Conservation (phyloP, 768 basidiomycete genomes). For the Tricholomella constricta region DNA sequence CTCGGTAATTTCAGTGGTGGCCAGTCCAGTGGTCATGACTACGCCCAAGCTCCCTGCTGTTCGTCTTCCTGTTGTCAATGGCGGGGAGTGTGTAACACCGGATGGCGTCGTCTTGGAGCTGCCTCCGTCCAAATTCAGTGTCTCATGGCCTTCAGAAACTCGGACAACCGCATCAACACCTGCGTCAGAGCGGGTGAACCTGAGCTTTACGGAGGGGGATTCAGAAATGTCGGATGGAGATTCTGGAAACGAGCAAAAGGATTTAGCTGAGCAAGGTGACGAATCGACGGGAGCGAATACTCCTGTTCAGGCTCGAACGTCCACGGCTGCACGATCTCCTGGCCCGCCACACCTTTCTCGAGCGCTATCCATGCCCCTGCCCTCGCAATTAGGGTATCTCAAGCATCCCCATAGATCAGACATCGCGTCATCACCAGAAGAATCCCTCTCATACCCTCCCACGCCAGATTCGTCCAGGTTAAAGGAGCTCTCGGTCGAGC, state of each 20-base stretch:
- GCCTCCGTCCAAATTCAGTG: conserved; percentile 56
- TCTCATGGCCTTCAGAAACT: conserved; percentile 57
- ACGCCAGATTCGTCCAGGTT: conserved; percentile 41
- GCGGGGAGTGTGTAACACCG: conserved; percentile 42
- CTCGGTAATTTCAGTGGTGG: conserved; percentile 6
- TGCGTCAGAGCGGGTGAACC: conserved; percentile 39
- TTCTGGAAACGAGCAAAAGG: conserved; percentile 19
- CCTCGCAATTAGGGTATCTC: conserved; percentile 74
- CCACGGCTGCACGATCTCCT: conserved; percentile 21
- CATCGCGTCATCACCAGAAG: neutral
- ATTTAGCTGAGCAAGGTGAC: conserved; percentile 15
- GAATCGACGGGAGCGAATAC: conserved; percentile 16
- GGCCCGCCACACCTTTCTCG: conserved; percentile 63
- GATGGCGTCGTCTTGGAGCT: conserved; percentile 49
- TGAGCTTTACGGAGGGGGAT: conserved; percentile 52
- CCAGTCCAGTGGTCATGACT: conserved; percentile 30
- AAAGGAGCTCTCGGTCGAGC: conserved; percentile 77
- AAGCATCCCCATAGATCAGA: conserved; percentile 61
- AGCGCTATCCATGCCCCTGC: conserved; percentile 78
- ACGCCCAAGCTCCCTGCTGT: conserved; percentile 47
- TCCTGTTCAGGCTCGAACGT: conserved; percentile 11
- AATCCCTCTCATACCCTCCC: conserved; percentile 13
- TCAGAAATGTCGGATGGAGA: conserved; percentile 52
- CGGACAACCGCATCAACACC: conserved; percentile 40
- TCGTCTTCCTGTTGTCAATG: conserved; percentile 48